Conservation (phyloP, 345 rosid genomes). For the Kandelia obovata region DNA sequence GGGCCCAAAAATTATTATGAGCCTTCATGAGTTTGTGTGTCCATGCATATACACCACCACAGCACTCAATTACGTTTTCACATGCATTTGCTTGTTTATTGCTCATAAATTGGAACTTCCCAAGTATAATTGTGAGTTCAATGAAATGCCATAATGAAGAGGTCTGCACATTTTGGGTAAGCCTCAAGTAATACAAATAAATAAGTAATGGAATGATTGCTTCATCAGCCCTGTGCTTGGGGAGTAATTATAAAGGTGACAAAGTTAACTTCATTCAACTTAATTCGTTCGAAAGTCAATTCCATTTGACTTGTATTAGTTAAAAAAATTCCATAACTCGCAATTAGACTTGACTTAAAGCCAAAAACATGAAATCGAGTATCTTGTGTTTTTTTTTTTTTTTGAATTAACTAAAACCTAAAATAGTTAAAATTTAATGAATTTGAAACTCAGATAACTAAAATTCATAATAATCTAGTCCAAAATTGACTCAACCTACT, state of each 20-base stretch:
- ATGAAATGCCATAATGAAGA: conserved; percentile 20
- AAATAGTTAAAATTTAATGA: no score
- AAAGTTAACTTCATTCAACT: no score
- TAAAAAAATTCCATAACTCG: no score
- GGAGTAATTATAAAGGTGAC: background rate
- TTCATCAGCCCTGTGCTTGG: background rate
- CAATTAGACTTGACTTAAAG: no score
- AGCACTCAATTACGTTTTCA: conserved; percentile 31
- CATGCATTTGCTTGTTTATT: conserved; percentile 34
- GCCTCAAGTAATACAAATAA: conserved; percentile 23
- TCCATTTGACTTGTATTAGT: no score
- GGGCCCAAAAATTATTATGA: conserved; percentile 19
- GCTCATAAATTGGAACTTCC: background rate
- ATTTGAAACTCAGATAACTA: no score
- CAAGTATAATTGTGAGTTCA: conserved; percentile 2
- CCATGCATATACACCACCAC: conserved; percentile 1
- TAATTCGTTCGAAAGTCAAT: no score
- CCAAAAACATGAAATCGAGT: no score
- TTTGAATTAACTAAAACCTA: no score
- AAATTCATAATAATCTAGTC: no score
- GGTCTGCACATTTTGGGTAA: conserved; percentile 22
- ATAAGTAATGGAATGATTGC: conserved; percentile 11
- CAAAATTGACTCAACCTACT: no score
- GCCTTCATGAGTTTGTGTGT: conserved; percentile 11
- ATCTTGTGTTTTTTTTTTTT: no score